Evolutionary conservation across 2,329 filamentous ascomycete genomes (phyloP), one percentile per base, ranked within the genome.

Genomic region (Phyllosticta paracitricarpa): DNA sequence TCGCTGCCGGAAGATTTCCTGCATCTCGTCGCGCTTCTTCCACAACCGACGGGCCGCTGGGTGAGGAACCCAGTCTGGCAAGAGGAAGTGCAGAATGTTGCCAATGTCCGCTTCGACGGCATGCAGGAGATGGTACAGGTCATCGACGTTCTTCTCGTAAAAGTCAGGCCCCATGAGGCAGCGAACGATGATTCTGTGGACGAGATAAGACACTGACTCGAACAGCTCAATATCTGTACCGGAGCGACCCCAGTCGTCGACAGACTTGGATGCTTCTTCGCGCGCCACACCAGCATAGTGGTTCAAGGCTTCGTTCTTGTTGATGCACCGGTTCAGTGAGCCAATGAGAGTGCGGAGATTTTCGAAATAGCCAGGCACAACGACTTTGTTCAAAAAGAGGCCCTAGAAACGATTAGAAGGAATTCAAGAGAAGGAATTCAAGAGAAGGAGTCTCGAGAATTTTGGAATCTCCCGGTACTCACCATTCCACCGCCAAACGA

Each of bases 161-260:
- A 65, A 65, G 40, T 65, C 64, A 22, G 63, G 63, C 6, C 64
- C 64, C 64, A 65, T 64, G 52, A 65, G 58, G 51, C 63, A 64
- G 53, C 59, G 61, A 4, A 65, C 64, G 33, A 65, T 65, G 19
- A 63, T 63, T 51, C 57, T 61, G 58, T 65, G 64, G 25, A 64
- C 63, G n/a, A 65, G 58, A 26, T 63, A 58, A 7, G 64, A 65
- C n/a, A 63, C 58, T 26, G 62, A 57, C 52, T 64, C 61, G 51
- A 65, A 65, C 28, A 65, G 63, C 35, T 57, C 35, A 8, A 65
- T 51, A 6, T 65, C 63, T 17, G 59, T 52, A 14, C 57, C 40
- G 14, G 40, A 54, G 14, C 54, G 33, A 6, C 58, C 53, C 63
- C 63, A 64, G 48, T 57, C 19, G 19, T 52, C 24, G 19, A 65